A percentile compares a stretch with the other conserved stretches of the same genome.
phyloP scores from a whole-genome alignment of 495 filamentous ascomycete genomes.

The Tuber borchii region DNA sequence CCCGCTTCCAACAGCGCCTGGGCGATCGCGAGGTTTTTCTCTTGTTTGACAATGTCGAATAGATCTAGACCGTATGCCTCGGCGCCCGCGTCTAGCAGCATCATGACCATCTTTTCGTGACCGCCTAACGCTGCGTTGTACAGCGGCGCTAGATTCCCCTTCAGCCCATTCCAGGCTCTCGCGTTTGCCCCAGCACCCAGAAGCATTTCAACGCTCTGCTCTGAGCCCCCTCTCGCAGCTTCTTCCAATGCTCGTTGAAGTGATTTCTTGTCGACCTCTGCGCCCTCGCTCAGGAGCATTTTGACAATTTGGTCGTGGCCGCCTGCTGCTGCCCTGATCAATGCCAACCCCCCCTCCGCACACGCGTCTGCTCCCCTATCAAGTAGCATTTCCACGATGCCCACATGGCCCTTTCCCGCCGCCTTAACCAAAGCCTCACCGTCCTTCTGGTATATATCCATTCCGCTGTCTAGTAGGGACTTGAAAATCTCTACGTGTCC shows the following conservation, averaged over 20 bases:
- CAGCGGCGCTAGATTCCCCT: not conserved
- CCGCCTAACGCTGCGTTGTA: not conserved
- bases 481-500: not conserved
- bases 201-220: not conserved
- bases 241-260: not conserved
- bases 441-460: conserved; percentile 2
- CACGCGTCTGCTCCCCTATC: not conserved
- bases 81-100: conserved; percentile 9
- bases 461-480: not conserved
- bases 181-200: not conserved
- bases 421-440: not conserved
- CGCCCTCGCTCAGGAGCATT: conserved; percentile 5
- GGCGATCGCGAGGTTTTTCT: not conserved
- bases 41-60: not conserved
- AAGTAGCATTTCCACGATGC: not conserved
- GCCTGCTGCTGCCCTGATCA: not conserved
- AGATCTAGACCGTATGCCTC: not conserved
- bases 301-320: conserved; percentile 5
- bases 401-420: not conserved
- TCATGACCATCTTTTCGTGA: not conserved
- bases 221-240: not conserved
- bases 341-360: not conserved
- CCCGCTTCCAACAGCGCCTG: conserved; percentile 4
- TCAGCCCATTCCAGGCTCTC: not conserved
- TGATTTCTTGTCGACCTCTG: not conserved